phyloP scores from a whole-genome alignment of 2,329 filamentous ascomycete genomes.

The Paracoccidioides lutzii region DNA sequence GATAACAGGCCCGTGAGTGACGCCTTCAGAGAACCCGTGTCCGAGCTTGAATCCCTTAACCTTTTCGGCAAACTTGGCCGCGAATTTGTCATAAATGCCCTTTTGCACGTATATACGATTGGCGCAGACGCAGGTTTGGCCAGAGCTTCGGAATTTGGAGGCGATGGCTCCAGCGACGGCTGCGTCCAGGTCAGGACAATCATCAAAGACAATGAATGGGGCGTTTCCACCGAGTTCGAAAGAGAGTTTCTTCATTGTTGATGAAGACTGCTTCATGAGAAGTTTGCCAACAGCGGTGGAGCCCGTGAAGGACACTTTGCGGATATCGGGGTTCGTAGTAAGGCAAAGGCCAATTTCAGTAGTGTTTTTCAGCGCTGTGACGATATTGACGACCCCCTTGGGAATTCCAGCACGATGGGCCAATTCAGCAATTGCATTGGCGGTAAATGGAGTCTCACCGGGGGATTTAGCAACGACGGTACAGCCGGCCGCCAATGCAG shows the following conservation, averaged over 20 bases:
- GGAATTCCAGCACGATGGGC: slow-evolving; percentile 79
- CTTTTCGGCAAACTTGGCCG: slow-evolving; percentile 41
- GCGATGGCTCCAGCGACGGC: slow-evolving; percentile 73
- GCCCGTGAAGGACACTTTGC: slow-evolving; percentile 91
- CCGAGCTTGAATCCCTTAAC: slow-evolving; percentile 39
- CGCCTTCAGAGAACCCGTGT: slow-evolving; percentile 32
- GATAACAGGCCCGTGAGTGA: slow-evolving; percentile 43
- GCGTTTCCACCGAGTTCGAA: slow-evolving; percentile 92
- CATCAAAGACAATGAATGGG: slow-evolving; percentile 93
- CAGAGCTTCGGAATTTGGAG: slow-evolving; percentile 86
- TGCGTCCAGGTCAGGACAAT: slow-evolving; percentile 66
- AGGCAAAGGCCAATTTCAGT: slow-evolving; percentile 63
- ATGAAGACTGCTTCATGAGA: slow-evolving; percentile 80
- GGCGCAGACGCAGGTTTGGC: slow-evolving; percentile 88
- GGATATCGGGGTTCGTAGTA: slow-evolving; percentile 62
- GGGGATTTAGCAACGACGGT: slow-evolving; percentile 88
- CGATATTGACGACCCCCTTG: slow-evolving; percentile 77
- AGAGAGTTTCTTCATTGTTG: slow-evolving; percentile 72
- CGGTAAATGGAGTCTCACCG: slow-evolving; percentile 82
- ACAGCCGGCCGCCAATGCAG: slow-evolving; percentile 78
- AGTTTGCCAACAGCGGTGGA: slow-evolving; percentile 53
- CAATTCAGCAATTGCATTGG: slow-evolving; percentile 76
- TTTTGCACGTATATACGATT: slow-evolving; percentile 43
- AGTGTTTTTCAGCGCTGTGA: slow-evolving; percentile 70
- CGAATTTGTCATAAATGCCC: slow-evolving; percentile 42